phyloP scores from a whole-genome alignment of 495 filamentous ascomycete species.

The Chlorociboria aeruginascens region DNA sequence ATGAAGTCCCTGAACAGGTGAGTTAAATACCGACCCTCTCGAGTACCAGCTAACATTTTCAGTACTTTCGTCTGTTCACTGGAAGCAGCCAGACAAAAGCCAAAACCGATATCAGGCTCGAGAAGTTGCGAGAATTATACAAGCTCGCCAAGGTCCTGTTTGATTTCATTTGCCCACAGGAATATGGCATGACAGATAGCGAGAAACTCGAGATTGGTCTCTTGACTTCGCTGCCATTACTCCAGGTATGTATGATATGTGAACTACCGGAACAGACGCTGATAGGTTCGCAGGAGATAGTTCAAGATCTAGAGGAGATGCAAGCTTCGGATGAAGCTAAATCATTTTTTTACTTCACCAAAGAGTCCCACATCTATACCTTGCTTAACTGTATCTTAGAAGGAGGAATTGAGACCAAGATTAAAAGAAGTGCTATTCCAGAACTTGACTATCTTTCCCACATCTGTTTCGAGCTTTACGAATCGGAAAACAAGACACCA shows the following conservation, averaged over 20 bases:
- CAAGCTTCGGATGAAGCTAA: conserved; percentile 89
- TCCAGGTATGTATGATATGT: conserved; percentile 35
- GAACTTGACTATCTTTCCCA: conserved; percentile 96
- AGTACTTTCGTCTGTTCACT: conserved; percentile 80
- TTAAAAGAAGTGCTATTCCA: conserved; percentile 79
- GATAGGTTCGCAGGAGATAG: conserved; percentile 50
- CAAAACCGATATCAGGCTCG: conserved; percentile 73
- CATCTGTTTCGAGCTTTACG: conserved; percentile 95
- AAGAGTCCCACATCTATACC: conserved; percentile 97
- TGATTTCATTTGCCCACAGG: conserved; percentile 96
- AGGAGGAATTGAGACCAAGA: conserved; percentile 87
- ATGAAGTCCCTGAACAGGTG: conserved; percentile 11
- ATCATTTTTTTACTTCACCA: conserved; percentile 97
- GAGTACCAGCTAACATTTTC: background rate
- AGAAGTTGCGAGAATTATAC: conserved; percentile 84
- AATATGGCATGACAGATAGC: conserved; percentile 87
- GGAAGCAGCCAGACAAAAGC: conserved; percentile 66
- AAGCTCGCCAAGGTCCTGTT: conserved; percentile 88
- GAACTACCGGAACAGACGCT: background rate
- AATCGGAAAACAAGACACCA: conserved; percentile 63
- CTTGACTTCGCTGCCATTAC: conserved; percentile 78
- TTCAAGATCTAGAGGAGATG: conserved; percentile 92
- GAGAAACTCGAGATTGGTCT: conserved; percentile 98
- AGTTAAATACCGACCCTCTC: background rate
- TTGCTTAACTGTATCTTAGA: conserved; percentile 95